Evolutionary conservation across 805 yeast genomes (phyloP).

Genomic region (Candida krabiensis): DNA sequence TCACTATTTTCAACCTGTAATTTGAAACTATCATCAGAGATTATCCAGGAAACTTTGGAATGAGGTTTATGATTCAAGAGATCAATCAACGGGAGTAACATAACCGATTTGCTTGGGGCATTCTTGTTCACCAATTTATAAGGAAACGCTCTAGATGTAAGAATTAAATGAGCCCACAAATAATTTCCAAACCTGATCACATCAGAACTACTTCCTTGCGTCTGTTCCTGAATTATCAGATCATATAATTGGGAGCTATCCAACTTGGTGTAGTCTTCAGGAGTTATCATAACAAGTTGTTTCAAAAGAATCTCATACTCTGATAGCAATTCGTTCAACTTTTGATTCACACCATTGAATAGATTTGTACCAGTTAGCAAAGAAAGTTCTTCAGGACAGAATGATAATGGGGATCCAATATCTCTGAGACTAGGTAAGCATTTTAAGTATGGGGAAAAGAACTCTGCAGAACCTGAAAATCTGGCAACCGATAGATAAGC

Average conservation of each 20-base stretch:
- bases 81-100: constrained; percentile 78
- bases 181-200: constrained; percentile 50
- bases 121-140: constrained; percentile 45
- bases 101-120: constrained; percentile 32
- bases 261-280: constrained; percentile 8
- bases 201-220: constrained; percentile 26
- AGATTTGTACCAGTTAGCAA: constrained; percentile 63
- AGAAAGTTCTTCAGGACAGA: constrained; percentile 49
- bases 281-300: background rate
- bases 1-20: constrained; percentile 7
- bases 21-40: constrained; percentile 19
- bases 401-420: constrained; percentile 63
- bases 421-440: constrained; percentile 44
- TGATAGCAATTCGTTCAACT: constrained; percentile 42
- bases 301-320: constrained; percentile 47
- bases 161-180: constrained; percentile 71
- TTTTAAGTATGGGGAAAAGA: constrained; percentile 42
- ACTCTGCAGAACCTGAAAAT: background rate
- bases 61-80: constrained; percentile 69
- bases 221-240: constrained; percentile 19
- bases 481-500: constrained; percentile 18
- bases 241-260: constrained; percentile 6
- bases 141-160: constrained; percentile 84
- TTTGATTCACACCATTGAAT: constrained; percentile 46
- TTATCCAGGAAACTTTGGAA: constrained; percentile 65